Conservation (phyloP, 23 red algal genomes). For the Gracilaria gracilis region DNA sequence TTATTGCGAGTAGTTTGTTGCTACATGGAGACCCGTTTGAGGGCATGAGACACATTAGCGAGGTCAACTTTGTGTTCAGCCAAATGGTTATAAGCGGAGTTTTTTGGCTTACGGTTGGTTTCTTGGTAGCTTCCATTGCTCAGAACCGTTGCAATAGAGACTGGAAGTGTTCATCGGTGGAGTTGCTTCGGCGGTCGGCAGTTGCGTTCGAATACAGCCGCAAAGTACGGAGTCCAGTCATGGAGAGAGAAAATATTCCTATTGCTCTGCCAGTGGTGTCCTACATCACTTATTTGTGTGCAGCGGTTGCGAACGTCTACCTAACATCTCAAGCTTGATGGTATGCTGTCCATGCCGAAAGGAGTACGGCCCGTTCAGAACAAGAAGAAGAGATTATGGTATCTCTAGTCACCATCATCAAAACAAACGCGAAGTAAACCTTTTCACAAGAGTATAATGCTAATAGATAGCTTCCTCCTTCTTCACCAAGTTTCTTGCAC, state of each 20-base stretch:
- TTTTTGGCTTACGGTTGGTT: constrained; percentile 53
- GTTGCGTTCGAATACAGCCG: constrained; percentile 35
- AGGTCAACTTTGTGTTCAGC: constrained; percentile 67
- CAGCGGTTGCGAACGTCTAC: too few species aligned
- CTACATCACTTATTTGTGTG: too few species aligned
- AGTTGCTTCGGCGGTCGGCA: constrained; percentile 10
- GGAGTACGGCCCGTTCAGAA: not conserved
- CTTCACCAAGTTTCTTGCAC: too few species aligned
- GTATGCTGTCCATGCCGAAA: constrained; percentile 18
- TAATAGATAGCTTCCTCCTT: too few species aligned
- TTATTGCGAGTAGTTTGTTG: too few species aligned
- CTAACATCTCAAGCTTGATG: constrained; percentile 35
- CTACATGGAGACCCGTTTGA: constrained; percentile 61
- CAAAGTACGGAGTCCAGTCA: constrained; percentile 61
- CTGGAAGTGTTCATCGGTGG: constrained; percentile 38
- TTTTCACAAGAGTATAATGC: too few species aligned
- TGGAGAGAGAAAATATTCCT: constrained; percentile 52
- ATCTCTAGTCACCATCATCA: too few species aligned
- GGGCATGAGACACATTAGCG: constrained; percentile 63
- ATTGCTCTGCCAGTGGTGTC: too few species aligned
- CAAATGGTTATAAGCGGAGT: constrained; percentile 49
- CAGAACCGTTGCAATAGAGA: constrained; percentile 42
- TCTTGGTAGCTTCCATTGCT: constrained; percentile 34
- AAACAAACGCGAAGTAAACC: not conserved
- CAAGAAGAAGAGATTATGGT: constrained; percentile 4